Base-by-base conservation (phyloP, 371 early-diverging fungal genomes). In the Mortierella sp. region DNA sequence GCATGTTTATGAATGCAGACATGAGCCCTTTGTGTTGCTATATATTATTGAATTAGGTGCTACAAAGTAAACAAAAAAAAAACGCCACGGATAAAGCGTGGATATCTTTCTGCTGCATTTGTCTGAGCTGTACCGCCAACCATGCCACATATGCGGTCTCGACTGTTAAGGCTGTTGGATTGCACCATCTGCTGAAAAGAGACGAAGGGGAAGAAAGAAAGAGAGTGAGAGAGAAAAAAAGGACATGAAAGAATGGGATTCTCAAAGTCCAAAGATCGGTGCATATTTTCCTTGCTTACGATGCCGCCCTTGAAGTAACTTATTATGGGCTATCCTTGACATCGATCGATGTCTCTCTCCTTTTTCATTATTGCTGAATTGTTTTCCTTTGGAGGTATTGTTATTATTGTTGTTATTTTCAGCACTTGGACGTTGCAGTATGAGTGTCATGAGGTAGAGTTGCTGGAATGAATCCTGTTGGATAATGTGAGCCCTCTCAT, bases 391-490 rank as follows among this genome's bases (percentile, higher is more conserved):
- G 32, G 8, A 8, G 5, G 54, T 24, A 41, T 35, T 35, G 35
- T 35, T 35, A 35, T 35, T 35, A 35, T 51, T 51, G 21, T 21
- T 68, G 8, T 27, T 27, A 32, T 63, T 63, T 35, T 63, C 32
- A 63, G 63, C 63, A 63, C 29, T 12, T 12, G 12, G n/a, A 60
- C 2, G 1, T 29, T 32, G 10, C 27, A 41, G 41, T 56, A 68
- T 68, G 41, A 68, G 38, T 24, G 41, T 68, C 68, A 68, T 68
- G 68, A 68, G 68, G 68, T 3, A 68, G 21, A 68, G 68, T 41
- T 24, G 41, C 68, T 68, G 68, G 68, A 68, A 68, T 68, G 68
- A 68, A 68, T 68, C 68, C 68, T 68, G 68, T 68, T 68, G 68
- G 68, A 35, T 41, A 24, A 1, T 68, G 68, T 38, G 68, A 68